Base-by-base conservation (phyloP, 169 alveolate species). In the Babesia sp. region DNA sequence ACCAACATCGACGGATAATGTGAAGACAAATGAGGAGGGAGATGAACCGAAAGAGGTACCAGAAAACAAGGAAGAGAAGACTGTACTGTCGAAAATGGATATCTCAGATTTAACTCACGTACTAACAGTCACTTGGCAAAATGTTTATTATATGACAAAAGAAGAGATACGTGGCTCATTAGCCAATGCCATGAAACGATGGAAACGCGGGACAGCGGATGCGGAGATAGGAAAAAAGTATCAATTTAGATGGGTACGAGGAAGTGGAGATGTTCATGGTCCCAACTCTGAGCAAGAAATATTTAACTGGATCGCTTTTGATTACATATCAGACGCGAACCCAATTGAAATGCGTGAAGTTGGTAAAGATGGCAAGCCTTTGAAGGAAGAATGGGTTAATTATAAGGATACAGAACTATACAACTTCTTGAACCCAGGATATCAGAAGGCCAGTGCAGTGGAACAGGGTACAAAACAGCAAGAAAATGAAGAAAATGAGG, bases 101-200 rank as follows among this genome's bases (percentile, higher is more conserved):
- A 67, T 69, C 11, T 78, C 86, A 7, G 86, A 78, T 36, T 42
- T 78, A 18, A 54, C 86, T n/a, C 86, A 78, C 37, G 80, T 63
- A 31, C 82, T 78, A 9, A 78, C 81, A 14, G 59, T 78, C 18
- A 78, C 44, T 14, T 78, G 86, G 86, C 73, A 69, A 34, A 78
- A 78, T 37, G 86, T 78, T 26, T 78, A 78, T 54, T 78, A 63
- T 59, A 78, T 78, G 86, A 68, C 80, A 11, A 78, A 63, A 48
- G 86, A 78, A 22, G 86, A 78, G 22, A 78, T 78, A 28, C 42
- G 28, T 4, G 67, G 58, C 26, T 31, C 86, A 33, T 70, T 78
- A 37, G 53, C 37, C 33, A 48, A 20, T 26, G 71, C 61, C 74
- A 74, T 37, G 48, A 55, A 51, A 37, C 18, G 60, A 31, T 34